A percentile compares a stretch with the other conserved stretches of the same genome.
Evolutionary conservation across 306 rosid species (phyloP).

Genomic region (Acmispon strigosus): DNA sequence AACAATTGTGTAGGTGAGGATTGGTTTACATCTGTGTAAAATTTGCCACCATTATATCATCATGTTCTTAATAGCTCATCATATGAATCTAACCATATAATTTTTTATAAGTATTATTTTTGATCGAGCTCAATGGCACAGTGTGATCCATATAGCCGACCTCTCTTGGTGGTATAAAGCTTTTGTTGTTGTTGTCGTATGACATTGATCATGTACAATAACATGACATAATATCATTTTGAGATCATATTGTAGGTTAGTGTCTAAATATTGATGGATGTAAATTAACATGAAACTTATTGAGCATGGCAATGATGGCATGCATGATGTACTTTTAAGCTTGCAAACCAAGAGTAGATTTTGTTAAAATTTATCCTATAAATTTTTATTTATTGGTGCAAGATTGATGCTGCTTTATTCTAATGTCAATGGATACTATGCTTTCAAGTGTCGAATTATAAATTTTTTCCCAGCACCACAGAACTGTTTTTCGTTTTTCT

Average conservation of each 20-base stretch:
- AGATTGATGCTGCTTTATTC: constrained; percentile 21
- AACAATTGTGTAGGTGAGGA: background rate
- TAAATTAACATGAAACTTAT: background rate
- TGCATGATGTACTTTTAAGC: background rate
- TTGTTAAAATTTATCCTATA: constrained; percentile 9
- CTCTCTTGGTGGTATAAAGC: no score
- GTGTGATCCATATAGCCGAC: no score
- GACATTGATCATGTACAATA: background rate
- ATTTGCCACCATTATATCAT: background rate
- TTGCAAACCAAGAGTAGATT: background rate
- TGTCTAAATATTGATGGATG: background rate
- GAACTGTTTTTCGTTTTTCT: background rate
- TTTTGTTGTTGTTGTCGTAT: no score
- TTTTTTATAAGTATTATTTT: background rate
- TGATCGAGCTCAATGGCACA: no score
- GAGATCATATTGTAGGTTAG: background rate
- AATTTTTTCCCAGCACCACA: background rate
- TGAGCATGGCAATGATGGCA: background rate
- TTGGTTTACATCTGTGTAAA: background rate
- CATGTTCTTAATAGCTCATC: background rate
- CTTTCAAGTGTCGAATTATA: background rate
- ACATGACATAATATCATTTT: background rate
- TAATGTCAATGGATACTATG: background rate
- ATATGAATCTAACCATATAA: background rate
- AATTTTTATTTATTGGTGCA: background rate